Conservation (phyloP, 805 yeast genomes). For the Yarrowia divulgata region DNA sequence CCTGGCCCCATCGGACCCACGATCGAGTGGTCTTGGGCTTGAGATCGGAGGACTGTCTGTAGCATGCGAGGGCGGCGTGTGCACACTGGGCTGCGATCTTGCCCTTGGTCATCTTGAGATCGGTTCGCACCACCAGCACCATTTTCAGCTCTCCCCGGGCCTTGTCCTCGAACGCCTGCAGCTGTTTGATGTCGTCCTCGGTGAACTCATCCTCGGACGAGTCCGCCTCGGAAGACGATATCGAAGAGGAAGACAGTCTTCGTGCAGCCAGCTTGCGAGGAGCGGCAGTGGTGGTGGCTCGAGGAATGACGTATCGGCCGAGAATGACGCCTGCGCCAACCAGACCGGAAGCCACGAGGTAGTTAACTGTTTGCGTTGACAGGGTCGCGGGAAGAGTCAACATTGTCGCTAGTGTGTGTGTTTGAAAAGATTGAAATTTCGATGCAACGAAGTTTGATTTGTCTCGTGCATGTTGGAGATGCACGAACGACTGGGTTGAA, state of each 20-base stretch:
- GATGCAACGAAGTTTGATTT: conserved; percentile 18
- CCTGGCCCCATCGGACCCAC: conserved; percentile 90
- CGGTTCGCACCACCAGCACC: conserved; percentile 89
- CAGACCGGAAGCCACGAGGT: conserved; percentile 26
- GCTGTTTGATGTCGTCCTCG: conserved; percentile 29
- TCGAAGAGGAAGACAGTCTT: conserved; percentile 22
- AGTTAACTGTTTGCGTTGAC: conserved; percentile 31
- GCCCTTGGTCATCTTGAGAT: conserved; percentile 91
- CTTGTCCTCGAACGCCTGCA: conserved; percentile 28
- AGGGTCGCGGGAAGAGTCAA: conserved; percentile 23
- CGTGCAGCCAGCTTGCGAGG: conserved; percentile 9
- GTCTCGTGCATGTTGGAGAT: background rate
- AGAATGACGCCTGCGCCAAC: conserved; percentile 35
- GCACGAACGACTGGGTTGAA: too few species aligned
- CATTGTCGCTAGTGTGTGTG: conserved; percentile 10
- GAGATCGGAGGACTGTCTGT: conserved; percentile 62
- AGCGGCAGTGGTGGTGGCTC: conserved; percentile 10
- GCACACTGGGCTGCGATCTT: conserved; percentile 97
- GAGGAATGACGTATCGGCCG: conserved; percentile 28
- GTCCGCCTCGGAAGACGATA: conserved; percentile 35
- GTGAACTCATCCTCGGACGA: conserved; percentile 38
- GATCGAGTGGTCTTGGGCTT: conserved; percentile 69
- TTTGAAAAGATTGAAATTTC: background rate
- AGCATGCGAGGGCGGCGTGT: conserved; percentile 95
- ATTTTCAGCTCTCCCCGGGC: conserved; percentile 51